Conservation (phyloP, 2,329 filamentous ascomycete species). For the Fusarium compactum region DNA sequence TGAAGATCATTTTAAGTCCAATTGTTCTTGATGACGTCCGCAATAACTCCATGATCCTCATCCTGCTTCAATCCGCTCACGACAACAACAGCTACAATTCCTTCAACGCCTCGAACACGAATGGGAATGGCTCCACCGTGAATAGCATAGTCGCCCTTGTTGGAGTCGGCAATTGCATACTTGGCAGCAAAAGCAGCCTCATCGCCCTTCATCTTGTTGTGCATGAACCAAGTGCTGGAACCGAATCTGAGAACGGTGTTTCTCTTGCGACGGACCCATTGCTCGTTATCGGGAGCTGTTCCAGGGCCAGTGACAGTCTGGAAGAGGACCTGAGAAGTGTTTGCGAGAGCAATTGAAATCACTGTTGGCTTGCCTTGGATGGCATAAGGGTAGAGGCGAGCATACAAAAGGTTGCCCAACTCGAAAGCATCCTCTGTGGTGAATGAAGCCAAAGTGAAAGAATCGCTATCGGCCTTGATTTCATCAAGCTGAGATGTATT, state of each 20-base stretch:
- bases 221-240: constrained; percentile 76
- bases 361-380: constrained; percentile 59
- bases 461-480: constrained; percentile 55
- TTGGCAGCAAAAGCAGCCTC: constrained; percentile 74
- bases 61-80: constrained; percentile 82
- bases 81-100: constrained; percentile 79
- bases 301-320: constrained; percentile 76
- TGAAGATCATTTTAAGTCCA: constrained; percentile 43
- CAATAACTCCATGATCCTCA: constrained; percentile 81
- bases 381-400: constrained; percentile 67
- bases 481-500: constrained; percentile 41
- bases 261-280: constrained; percentile 77
- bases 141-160: constrained; percentile 75
- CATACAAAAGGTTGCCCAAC: constrained; percentile 73
- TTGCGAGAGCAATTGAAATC: constrained; percentile 73
- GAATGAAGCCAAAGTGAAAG: constrained; percentile 65
- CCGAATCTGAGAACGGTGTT: constrained; percentile 79
- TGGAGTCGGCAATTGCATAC: constrained; percentile 69
- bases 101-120: constrained; percentile 78
- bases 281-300: constrained; percentile 77
- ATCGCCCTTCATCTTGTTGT: constrained; percentile 73
- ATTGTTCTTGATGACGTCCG: constrained; percentile 72
- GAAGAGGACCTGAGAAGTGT: constrained; percentile 73
- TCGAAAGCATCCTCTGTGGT: constrained; percentile 73
- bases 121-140: constrained; percentile 83